phyloP scores from a whole-genome alignment of 176 grass and related monocot genomes.

The Hsuehochloa calcarea region DNA sequence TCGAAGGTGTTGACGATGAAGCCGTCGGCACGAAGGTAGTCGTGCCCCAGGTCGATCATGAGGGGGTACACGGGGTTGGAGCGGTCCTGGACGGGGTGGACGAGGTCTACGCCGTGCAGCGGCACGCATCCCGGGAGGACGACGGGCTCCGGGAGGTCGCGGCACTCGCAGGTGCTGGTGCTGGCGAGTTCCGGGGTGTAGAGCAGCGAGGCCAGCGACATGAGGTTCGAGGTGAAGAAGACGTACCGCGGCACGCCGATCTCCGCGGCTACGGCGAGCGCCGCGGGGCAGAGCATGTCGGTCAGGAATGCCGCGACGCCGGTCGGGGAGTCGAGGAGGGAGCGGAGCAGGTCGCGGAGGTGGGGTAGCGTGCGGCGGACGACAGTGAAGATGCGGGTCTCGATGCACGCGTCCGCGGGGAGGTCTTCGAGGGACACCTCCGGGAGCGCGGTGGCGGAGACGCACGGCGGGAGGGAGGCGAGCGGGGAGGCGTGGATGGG shows the following conservation, averaged over 20 bases:
- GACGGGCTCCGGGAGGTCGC: constrained; percentile 50
- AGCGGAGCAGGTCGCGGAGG: background rate
- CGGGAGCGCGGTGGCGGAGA: constrained; percentile 54
- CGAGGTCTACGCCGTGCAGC: constrained; percentile 41
- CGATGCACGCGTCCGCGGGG: constrained; percentile 23
- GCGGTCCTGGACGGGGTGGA: constrained; percentile 39
- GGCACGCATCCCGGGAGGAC: constrained; percentile 61
- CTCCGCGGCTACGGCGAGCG: constrained; percentile 34
- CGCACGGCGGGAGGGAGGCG: constrained; percentile 23
- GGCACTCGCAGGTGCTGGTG: constrained; percentile 42
- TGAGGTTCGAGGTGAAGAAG: constrained; percentile 49
- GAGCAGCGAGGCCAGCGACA: constrained; percentile 11
- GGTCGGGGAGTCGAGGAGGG: background rate
- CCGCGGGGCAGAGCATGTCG: constrained; percentile 38
- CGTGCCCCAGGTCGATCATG: background rate
- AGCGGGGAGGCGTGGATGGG: constrained; percentile 12
- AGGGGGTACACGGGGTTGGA: background rate
- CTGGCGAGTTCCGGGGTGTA: constrained; percentile 29
- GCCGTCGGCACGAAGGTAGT: constrained; percentile 32
- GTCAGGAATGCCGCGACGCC: constrained; percentile 17
- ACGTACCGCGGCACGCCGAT: constrained; percentile 50
- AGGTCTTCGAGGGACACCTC: constrained; percentile 53
- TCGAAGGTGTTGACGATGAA: constrained; percentile 57
- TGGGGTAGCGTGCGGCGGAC: constrained; percentile 10
- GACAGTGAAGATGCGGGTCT: constrained; percentile 25